Evolutionary conservation across 371 early-diverging fungal species (phyloP).

Genomic region (Apophysomyces elegans): DNA sequence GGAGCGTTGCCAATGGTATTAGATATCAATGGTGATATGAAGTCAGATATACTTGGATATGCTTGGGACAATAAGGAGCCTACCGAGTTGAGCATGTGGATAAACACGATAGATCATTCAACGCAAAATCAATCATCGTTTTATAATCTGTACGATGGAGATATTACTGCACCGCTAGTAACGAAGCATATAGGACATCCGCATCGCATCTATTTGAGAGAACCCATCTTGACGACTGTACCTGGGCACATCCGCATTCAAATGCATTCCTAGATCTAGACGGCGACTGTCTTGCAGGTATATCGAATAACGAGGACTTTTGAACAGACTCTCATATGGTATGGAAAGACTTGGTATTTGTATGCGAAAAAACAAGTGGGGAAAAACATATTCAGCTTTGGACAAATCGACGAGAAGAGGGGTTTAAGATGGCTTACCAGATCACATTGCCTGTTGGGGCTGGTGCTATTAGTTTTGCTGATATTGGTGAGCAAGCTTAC

Average conservation of each 20-base stretch:
- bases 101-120: conserved; percentile 40
- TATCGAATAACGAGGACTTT: background rate
- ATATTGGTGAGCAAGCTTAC: conserved; percentile 58
- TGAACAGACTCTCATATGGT: background rate
- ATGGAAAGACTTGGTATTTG: conserved; percentile 77
- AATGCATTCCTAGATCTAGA: conserved; percentile 91
- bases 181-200: conserved; percentile 29
- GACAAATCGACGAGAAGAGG: conserved; percentile 65
- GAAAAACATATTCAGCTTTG: conserved; percentile 76
- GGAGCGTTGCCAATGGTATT: conserved; percentile 76
- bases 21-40: conserved; percentile 83
- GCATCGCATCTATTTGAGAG: conserved; percentile 30
- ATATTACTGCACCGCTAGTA: background rate
- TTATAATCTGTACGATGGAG: conserved; percentile 45
- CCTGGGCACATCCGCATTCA: conserved; percentile 78
- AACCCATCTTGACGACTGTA: conserved; percentile 54
- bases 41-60: conserved; percentile 81
- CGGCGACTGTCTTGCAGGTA: conserved; percentile 89
- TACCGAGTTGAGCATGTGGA: conserved; percentile 59
- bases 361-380: conserved; percentile 60
- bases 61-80: conserved; percentile 35
- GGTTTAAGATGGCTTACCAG: conserved; percentile 62
- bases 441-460: conserved; percentile 69
- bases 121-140: conserved; percentile 24
- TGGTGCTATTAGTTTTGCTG: conserved; percentile 88